Base-by-base conservation (phyloP, 768 basidiomycete species). In the Mycena maculata region DNA sequence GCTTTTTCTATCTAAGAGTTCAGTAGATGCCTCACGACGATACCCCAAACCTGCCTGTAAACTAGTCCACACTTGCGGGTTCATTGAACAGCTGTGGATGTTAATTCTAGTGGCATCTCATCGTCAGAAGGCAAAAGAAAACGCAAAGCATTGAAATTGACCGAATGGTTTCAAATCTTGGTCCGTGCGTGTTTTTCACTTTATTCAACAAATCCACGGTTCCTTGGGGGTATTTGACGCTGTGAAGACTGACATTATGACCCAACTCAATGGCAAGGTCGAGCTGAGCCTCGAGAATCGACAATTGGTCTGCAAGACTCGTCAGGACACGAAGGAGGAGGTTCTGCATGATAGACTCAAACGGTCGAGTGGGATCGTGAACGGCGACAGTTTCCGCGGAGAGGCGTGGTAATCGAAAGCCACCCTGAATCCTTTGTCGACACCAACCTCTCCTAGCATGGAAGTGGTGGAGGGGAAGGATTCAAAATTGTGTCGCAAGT, bases 381-480 rank as follows among this genome's bases (percentile, higher is more conserved):
- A 96, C 3, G 89, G 88, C 4, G 95, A 92, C 38, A 96, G 79
- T 55, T 83, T 77, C 47, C 87, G 87, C 3, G 84, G 81, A 16
- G 77, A 80, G 16, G 84, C 81, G 18, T 79, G 79, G 27, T 84
- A 86, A 58, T 88, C 81, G 67, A 85, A 84, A 0, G 94, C 91
- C 25, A 97, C 83, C 30, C 92, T 89, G 71, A 92, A 92, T 18
- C 84, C 82, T 27, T 92, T 88, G 78, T 99, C 97, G 39, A 99
- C 78, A 2, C 97, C 97, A 8, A 99, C 91, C 79, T 99, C 97
- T 42, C 97, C 97, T 2, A 99, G 81, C 88, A 98, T 92, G 13
- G 94, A 90, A 42, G 80, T 74, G 2, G 92, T 88, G 71, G 90
- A 90, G 2, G 76, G 75, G 23, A 61, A 64, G 10, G 55, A 28